Base-by-base conservation (phyloP, 2,329 filamentous ascomycete species). In the Cladosporium oxysporum region DNA sequence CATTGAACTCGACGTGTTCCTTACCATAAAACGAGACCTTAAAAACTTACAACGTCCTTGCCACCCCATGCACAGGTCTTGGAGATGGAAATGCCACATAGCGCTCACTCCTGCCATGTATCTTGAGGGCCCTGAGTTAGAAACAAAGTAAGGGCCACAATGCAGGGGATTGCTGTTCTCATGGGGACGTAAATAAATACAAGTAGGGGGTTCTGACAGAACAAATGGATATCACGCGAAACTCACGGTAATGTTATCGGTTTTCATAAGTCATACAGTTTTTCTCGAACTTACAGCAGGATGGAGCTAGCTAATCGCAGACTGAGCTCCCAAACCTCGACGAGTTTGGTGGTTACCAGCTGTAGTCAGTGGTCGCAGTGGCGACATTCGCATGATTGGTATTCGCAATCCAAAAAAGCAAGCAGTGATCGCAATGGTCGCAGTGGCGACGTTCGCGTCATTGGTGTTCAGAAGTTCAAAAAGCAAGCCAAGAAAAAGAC, bases 191-290 rank as follows among this genome's bases (percentile, higher is more conserved):
- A 47, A 3, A 47, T 47, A 47, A 10, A 47, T 21, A 47, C 41
- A 47, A 47, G 41, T n/a, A 47, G 41, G 41, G 41, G 41, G n/a
- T 11, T 21, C 6, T 47, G 41, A 5, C 1, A 55, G 33, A 55
- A 21, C 16, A 55, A 33, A 55, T n/a, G n/a, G 31, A 62, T 47
- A 62, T 62, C 59, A 62, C 59, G 47, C 12, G 35, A 6, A 33
- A 63, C 61, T 63, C 61, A 63, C 61, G 52, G 29, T 26, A 28
- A 29, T 28, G 23, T 44, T 59, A 14, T 53, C 7, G 21, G 50
- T 12, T 63, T 63, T 63, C 50, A 63, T 63, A 63, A 63, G 26
- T 62, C 61, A 63, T 63, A 63, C 61, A 57, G 55, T 28, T 37
- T 57, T 63, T 44, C 55, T 29, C 21, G 21, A 26, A 63, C 61